phyloP scores from a whole-genome alignment of 169 alveolate genomes.

The Babesia bigemina region DNA sequence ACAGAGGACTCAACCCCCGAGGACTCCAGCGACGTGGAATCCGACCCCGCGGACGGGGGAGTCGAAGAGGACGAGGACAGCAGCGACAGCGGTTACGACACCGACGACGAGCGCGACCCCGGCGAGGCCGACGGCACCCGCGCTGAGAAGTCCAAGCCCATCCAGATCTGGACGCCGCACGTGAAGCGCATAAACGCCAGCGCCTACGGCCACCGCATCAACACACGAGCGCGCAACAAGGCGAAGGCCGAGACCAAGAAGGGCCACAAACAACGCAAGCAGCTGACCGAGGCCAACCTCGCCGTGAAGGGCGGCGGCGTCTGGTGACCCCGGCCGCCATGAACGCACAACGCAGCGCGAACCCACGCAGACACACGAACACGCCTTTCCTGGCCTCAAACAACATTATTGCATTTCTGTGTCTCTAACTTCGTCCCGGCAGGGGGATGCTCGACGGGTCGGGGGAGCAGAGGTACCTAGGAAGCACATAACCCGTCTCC shows the following conservation, averaged over 20 bases:
- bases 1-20: not conserved
- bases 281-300: constrained; percentile 44
- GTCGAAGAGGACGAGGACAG: constrained; percentile 9
- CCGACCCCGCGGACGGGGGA: not conserved
- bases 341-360: not conserved
- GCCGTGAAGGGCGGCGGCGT: constrained; percentile 20
- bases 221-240: constrained; percentile 49
- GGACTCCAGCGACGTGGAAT: constrained; percentile 8
- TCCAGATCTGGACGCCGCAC: constrained; percentile 70
- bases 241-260: constrained; percentile 64
- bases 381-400: not conserved
- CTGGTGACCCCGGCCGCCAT: constrained; percentile 20
- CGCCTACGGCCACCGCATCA: constrained; percentile 47
- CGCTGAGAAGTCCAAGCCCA: constrained; percentile 34
- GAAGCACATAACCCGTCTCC: constrained; percentile 34
- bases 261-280: constrained; percentile 48
- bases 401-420: not conserved
- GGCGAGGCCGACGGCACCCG: not conserved
- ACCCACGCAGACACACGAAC: not conserved
- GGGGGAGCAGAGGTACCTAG: constrained; percentile 59
- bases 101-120: constrained; percentile 9
- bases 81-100: constrained; percentile 14
- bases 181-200: constrained; percentile 55
- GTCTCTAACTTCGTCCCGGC: constrained; percentile 44
- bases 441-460: constrained; percentile 68